These are phyloP conservation scores for Termitomyces sp. DNA, from an alignment of 768 basidiomycete species.

Conservation along the genomic window DNA sequence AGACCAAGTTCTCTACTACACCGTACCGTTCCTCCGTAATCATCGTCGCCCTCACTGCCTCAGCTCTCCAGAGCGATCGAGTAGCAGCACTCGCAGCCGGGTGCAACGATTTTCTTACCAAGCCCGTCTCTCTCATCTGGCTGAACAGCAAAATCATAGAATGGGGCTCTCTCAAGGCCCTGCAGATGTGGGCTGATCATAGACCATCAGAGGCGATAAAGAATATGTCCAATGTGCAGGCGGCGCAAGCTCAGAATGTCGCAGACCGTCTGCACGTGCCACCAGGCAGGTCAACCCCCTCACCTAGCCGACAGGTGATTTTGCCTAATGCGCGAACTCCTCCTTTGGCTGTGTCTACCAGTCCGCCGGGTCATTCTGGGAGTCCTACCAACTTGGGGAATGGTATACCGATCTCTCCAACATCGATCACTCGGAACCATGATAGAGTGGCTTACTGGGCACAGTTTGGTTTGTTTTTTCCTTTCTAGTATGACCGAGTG, in stretches of 20 bases:
- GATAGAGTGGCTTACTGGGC: conserved; percentile 2
- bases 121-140: conserved; percentile 94
- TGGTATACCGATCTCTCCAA: neutral
- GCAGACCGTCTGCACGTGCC: conserved; percentile 44
- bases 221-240: conserved; percentile 32
- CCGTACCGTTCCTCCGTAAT: conserved; percentile 93
- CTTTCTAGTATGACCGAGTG: neutral
- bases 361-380: neutral
- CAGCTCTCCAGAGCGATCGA: conserved; percentile 90
- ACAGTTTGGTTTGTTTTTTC: neutral
- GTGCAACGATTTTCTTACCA: conserved; percentile 98
- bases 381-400: neutral
- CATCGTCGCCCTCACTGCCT: conserved; percentile 98
- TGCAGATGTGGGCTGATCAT: conserved; percentile 89
- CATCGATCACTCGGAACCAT: neutral
- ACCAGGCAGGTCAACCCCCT: conserved; percentile 25
- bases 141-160: conserved; percentile 97
- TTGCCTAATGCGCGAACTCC: conserved; percentile 2
- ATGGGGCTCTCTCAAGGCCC: conserved; percentile 96
- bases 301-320: conserved; percentile 17
- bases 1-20: conserved; percentile 43
- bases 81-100: conserved; percentile 97
- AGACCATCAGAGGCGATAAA: conserved; percentile 46
- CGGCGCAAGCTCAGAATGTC: conserved; percentile 34
- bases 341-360: neutral